Percentiles rank a stretch among this genome's conserved stretches.
Conservation (phyloP, 177 flowering plant genomes). For the Vitis hybrid region DNA sequence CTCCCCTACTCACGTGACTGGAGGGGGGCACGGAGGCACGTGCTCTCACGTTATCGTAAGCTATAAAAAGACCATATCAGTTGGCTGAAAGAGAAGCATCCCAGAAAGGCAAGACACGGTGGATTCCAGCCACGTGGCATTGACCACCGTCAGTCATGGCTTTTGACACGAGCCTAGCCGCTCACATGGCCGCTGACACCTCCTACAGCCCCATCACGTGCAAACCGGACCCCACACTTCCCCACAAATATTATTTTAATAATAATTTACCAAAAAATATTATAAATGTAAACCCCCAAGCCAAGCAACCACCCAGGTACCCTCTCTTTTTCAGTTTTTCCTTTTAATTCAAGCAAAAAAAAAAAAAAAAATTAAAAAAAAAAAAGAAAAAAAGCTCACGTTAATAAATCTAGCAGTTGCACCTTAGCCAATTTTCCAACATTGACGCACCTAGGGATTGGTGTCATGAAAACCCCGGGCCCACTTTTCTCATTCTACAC, state of each 20-base stretch:
- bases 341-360: constrained; percentile 44
- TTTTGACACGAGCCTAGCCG: constrained; percentile 55
- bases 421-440: constrained; percentile 27
- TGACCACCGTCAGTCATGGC: constrained; percentile 53
- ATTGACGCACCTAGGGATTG: constrained; percentile 22
- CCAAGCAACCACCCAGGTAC: constrained; percentile 49
- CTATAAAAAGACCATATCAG: constrained; percentile 1
- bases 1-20: constrained; percentile 25
- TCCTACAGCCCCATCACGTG: constrained; percentile 53
- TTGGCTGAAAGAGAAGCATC: constrained; percentile 11
- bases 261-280: constrained; percentile 6
- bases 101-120: constrained; percentile 10
- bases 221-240: constrained; percentile 30
- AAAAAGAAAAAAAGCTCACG: neutral
- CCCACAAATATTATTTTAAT: constrained; percentile 14
- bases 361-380: neutral
- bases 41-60: constrained; percentile 31
- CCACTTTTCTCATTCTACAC: constrained; percentile 14
- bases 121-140: constrained; percentile 40
- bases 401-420: constrained; percentile 12
- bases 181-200: constrained; percentile 66
- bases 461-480: constrained; percentile 10
- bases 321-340: constrained; percentile 40
- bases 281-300: constrained; percentile 25
- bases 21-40: constrained; percentile 21